Percentiles rank a stretch among this genome's conserved stretches.
Evolutionary conservation across 2,329 filamentous ascomycete species (phyloP).

Genomic region (Phialocephala subalpina): DNA sequence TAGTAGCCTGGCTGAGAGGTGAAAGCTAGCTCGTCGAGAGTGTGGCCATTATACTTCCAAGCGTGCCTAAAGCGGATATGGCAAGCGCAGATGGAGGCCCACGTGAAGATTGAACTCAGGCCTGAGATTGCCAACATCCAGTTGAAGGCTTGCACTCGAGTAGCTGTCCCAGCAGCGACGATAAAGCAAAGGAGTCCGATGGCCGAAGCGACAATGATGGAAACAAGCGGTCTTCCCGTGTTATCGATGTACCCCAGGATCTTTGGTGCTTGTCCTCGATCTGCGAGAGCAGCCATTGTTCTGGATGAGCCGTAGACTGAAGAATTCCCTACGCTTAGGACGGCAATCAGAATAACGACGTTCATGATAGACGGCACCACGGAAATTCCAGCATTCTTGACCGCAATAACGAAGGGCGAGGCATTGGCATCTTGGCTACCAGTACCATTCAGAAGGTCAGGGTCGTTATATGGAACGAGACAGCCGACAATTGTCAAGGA

Average conservation of each 20-base stretch:
- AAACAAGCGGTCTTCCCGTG: constrained; percentile 56
- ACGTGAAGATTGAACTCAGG: constrained; percentile 64
- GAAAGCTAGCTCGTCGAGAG: constrained; percentile 69
- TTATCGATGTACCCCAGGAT: constrained; percentile 21
- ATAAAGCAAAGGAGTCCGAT: constrained; percentile 59
- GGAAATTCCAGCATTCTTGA: constrained; percentile 56
- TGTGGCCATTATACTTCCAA: constrained; percentile 63
- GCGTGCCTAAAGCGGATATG: constrained; percentile 72
- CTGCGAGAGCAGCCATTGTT: constrained; percentile 17
- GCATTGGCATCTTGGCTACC: constrained; percentile 43
- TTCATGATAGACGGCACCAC: constrained; percentile 65
- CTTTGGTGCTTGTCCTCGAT: constrained; percentile 14
- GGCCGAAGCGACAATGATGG: constrained; percentile 53
- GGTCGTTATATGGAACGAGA: constrained; percentile 51
- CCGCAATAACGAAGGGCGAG: constrained; percentile 65
- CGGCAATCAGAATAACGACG: constrained; percentile 62
- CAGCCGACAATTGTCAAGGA: constrained; percentile 58
- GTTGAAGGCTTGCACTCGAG: constrained; percentile 61
- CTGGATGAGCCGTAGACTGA: constrained; percentile 19
- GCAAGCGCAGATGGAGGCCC: constrained; percentile 68
- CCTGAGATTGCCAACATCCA: constrained; percentile 71
- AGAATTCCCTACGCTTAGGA: constrained; percentile 51
- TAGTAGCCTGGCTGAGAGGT: constrained; percentile 61
- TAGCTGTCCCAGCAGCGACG: constrained; percentile 48
- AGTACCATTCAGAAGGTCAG: constrained; percentile 50